Evolutionary conservation across 169 alveolate genomes (phyloP).

Genomic region (Babesia microti): DNA sequence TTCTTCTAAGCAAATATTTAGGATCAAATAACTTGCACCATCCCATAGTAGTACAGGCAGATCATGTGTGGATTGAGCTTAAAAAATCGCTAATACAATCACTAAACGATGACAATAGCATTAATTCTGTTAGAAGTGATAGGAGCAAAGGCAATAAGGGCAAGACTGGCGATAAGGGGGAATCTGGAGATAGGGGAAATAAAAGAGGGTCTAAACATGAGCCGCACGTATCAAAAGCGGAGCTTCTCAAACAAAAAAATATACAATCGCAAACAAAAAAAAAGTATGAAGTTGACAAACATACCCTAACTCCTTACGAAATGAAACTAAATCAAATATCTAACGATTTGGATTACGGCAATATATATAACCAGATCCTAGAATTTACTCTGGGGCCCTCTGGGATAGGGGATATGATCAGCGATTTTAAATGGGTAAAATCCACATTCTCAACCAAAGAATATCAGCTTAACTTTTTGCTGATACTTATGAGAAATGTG

Average conservation of each 20-base stretch:
- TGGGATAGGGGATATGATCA: conserved; percentile 30
- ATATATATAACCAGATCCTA: conserved; percentile 25
- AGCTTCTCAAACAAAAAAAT: conserved; percentile 21
- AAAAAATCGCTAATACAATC: conserved; percentile 5
- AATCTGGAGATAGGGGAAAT: conserved; percentile 29
- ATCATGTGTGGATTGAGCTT: conserved; percentile 43
- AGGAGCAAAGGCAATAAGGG: conserved; percentile 13
- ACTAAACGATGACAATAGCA: background rate
- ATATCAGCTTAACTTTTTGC: conserved; percentile 16
- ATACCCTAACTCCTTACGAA: conserved; percentile 17
- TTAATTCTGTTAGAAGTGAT: background rate
- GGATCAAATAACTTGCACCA: conserved; percentile 61
- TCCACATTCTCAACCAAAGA: conserved; percentile 16
- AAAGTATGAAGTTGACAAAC: conserved; percentile 16
- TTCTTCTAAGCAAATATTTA: conserved; percentile 35
- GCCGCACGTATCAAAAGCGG: conserved; percentile 15
- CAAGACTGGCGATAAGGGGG: no score
- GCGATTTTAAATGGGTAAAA: conserved; percentile 44
- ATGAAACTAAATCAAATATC: conserved; percentile 6
- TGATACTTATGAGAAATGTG: conserved; percentile 17
- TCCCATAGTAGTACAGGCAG: conserved; percentile 55
- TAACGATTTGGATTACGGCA: conserved; percentile 21
- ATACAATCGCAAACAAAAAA: conserved; percentile 22
- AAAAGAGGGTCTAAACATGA: conserved; percentile 20
- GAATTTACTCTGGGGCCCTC: conserved; percentile 36